These are phyloP conservation scores for Chlamydomonas eustigma DNA, from an alignment of 139 green algal genomes.

Conservation along the genomic window DNA sequence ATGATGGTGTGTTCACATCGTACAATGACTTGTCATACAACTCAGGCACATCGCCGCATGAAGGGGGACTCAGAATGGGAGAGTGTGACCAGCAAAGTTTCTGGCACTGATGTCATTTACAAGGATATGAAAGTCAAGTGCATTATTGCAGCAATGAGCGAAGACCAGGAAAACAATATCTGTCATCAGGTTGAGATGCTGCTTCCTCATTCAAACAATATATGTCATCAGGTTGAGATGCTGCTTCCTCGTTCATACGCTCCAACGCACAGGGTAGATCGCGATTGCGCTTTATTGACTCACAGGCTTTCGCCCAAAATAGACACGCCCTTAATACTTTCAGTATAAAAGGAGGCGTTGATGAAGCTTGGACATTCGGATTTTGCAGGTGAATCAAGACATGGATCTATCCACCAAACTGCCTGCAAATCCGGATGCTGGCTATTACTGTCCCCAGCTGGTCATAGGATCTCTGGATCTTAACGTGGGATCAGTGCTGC, in stretches of 20 bases:
- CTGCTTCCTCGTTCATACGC: too few species aligned
- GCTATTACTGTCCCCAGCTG: slow-evolving; percentile 17
- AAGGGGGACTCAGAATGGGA: slow-evolving; percentile 71
- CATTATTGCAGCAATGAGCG: slow-evolving; percentile 50
- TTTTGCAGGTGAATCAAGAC: slow-evolving; percentile 1
- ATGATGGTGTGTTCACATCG: too few species aligned
- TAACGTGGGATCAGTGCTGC: slow-evolving; percentile 62
- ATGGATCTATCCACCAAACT: slow-evolving; percentile 59
- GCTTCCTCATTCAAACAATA: too few species aligned
- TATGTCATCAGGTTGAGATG: too few species aligned
- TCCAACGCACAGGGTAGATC: too few species aligned
- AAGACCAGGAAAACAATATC: too few species aligned
- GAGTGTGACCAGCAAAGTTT: slow-evolving; percentile 51
- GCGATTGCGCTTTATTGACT: too few species aligned
- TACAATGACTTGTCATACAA: too few species aligned
- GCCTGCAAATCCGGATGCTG: slow-evolving; percentile 37
- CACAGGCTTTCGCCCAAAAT: neutral
- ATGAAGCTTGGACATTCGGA: too few species aligned
- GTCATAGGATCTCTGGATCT: slow-evolving; percentile 73
- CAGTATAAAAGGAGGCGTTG: too few species aligned
- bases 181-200: too few species aligned
- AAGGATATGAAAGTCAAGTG: slow-evolving; percentile 42
- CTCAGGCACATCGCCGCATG: slow-evolving; percentile 69
- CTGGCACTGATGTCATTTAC: slow-evolving; percentile 44
- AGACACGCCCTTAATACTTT: neutral